phyloP scores from a whole-genome alignment of 768 basidiomycete species.

The Rhodotorula diobovata region DNA sequence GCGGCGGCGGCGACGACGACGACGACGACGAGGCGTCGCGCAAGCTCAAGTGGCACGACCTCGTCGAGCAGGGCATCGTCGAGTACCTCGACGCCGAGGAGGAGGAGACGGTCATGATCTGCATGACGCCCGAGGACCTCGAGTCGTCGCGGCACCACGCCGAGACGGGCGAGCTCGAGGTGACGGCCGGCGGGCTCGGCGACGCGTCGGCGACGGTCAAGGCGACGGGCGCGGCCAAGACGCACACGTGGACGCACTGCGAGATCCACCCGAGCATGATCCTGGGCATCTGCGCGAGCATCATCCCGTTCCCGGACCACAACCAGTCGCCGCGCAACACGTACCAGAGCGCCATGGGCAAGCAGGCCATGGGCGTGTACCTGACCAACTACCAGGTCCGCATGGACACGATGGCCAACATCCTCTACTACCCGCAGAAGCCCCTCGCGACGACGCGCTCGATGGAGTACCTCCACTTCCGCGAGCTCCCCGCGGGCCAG shows the following conservation, averaged over 20 bases:
- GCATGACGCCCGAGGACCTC: slow-evolving; percentile 94
- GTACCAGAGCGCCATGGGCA: slow-evolving; percentile 99
- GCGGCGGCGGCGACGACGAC: slow-evolving; percentile 63
- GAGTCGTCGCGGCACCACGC: slow-evolving; percentile 65
- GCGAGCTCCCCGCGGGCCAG: slow-evolving; percentile 94
- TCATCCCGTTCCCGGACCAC: slow-evolving; percentile 99
- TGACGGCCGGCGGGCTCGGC: slow-evolving; percentile 56
- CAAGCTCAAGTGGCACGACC: slow-evolving; percentile 70
- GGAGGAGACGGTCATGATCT: slow-evolving; percentile 99
- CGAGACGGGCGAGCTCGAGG: slow-evolving; percentile 53
- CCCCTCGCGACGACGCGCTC: slow-evolving; percentile 97
- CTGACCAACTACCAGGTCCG: slow-evolving; percentile 97
- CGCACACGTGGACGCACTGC: slow-evolving; percentile 96
- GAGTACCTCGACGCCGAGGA: slow-evolving; percentile 97
- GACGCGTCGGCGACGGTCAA: slow-evolving; percentile 87
- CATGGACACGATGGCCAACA: slow-evolving; percentile 99
- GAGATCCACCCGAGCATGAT: slow-evolving; percentile 99
- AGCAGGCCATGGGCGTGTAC: slow-evolving; percentile 99
- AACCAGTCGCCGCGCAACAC: slow-evolving; percentile 99
- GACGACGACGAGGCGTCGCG: slow-evolving; percentile 60
- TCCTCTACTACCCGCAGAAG: slow-evolving; percentile 98
- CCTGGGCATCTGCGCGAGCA: slow-evolving; percentile 93
- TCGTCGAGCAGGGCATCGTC: slow-evolving; percentile 81
- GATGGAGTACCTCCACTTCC: slow-evolving; percentile 98
- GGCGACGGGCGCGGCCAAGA: slow-evolving; percentile 60